Evolutionary conservation across 768 basidiomycete species (phyloP).

Genomic region (Tricholoma bakamatsutake): DNA sequence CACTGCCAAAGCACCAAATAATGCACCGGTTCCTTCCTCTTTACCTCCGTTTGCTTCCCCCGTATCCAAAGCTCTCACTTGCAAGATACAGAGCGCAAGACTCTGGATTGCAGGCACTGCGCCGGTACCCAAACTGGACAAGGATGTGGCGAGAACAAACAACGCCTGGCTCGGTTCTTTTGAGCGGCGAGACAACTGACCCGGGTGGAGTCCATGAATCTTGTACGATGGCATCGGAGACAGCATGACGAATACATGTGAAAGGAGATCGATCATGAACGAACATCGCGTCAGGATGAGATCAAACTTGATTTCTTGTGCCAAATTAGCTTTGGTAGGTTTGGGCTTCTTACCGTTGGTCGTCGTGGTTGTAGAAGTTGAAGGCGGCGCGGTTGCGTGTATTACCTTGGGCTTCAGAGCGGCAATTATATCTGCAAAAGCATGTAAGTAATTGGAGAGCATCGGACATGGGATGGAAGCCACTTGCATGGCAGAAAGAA

Average conservation of each 20-base stretch:
- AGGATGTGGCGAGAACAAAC: slow-evolving; percentile 56
- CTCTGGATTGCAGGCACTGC: slow-evolving; percentile 65
- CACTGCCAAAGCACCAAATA: slow-evolving; percentile 71
- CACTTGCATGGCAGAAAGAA: slow-evolving; percentile 36
- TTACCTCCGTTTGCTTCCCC: slow-evolving; percentile 14
- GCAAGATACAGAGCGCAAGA: slow-evolving; percentile 60
- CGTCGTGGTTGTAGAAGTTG: background rate
- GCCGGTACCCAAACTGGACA: slow-evolving; percentile 63
- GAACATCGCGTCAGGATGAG: slow-evolving; percentile 55
- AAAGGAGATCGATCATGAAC: slow-evolving; percentile 59
- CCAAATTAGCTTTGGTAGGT: slow-evolving; percentile 47
- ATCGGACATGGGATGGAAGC: background rate
- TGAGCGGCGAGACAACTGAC: slow-evolving; percentile 3
- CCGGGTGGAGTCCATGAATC: slow-evolving; percentile 14
- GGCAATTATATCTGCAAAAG: slow-evolving; percentile 47
- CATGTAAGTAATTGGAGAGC: background rate
- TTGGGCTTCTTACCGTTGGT: slow-evolving; percentile 32
- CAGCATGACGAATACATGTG: slow-evolving; percentile 53
- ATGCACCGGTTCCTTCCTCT: slow-evolving; percentile 38
- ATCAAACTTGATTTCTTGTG: slow-evolving; percentile 67
- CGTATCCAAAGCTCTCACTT: slow-evolving; percentile 34
- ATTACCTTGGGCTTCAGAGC: slow-evolving; percentile 46
- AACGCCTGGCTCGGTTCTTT: slow-evolving; percentile 32
- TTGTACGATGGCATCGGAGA: slow-evolving; percentile 40
- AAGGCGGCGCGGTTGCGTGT: slow-evolving; percentile 1